Percentiles rank a stretch among this genome's conserved stretches.
These are phyloP conservation scores for Hyaloscypha variabilis DNA, from an alignment of 495 filamentous ascomycete genomes.

Conservation along the genomic window DNA sequence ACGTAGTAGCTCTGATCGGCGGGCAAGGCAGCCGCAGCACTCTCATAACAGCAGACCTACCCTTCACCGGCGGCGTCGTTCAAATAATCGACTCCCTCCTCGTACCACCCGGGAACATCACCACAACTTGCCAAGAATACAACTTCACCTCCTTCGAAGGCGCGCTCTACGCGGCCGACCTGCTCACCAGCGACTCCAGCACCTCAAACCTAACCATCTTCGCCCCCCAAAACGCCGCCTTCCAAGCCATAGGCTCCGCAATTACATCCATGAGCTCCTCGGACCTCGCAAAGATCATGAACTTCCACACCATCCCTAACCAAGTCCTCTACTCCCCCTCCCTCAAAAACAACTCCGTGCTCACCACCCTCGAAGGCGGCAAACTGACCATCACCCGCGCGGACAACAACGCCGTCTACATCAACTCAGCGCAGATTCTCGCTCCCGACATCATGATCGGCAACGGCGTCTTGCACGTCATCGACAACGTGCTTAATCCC, in stretches of 20 bases:
- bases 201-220: constrained; percentile 63
- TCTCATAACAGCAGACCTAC: constrained; percentile 39
- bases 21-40: constrained; percentile 26
- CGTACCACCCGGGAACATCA: constrained; percentile 52
- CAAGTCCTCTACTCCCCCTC: constrained; percentile 59
- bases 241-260: constrained; percentile 55
- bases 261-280: constrained; percentile 41
- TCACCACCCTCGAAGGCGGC: constrained; percentile 46
- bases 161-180: constrained; percentile 48
- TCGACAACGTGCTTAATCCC: constrained; percentile 42
- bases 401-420: constrained; percentile 41
- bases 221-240: constrained; percentile 61
- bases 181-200: constrained; percentile 40
- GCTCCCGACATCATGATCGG: constrained; percentile 57
- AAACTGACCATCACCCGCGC: constrained; percentile 51
- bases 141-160: constrained; percentile 59
- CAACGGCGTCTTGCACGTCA: constrained; percentile 70
- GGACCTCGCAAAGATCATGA: constrained; percentile 41
- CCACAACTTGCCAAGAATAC: constrained; percentile 46
- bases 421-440: constrained; percentile 54
- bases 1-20: constrained; percentile 35
- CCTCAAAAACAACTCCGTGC: constrained; percentile 41
- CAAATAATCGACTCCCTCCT: constrained; percentile 65
- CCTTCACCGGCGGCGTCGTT: constrained; percentile 63
- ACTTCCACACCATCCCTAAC: constrained; percentile 50